Evolutionary conservation across 2,329 filamentous ascomycete species (phyloP).

Genomic region (Calonectria naviculata): DNA sequence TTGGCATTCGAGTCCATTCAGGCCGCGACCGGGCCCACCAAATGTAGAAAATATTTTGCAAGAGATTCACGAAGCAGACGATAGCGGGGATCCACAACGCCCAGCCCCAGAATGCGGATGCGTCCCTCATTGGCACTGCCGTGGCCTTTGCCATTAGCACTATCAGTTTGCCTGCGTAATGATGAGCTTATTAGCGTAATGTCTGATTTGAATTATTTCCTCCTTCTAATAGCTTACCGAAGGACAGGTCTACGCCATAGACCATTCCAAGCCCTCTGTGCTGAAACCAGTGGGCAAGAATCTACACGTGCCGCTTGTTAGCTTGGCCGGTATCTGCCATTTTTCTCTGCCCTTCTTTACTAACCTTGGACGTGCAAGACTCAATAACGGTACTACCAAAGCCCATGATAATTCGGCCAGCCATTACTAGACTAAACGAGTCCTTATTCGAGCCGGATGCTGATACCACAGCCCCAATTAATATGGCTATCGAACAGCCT

Average conservation of each 20-base stretch:
- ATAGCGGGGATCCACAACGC: slow-evolving; percentile 40
- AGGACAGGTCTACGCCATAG: slow-evolving; percentile 36
- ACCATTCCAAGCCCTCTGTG: slow-evolving; percentile 35
- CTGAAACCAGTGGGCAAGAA: slow-evolving; percentile 42
- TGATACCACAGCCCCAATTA: slow-evolving; percentile 37
- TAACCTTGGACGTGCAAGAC: slow-evolving; percentile 39
- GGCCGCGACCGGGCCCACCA: slow-evolving; percentile 37
- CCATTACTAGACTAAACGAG: slow-evolving; percentile 34
- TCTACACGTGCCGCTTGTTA: slow-evolving; percentile 12
- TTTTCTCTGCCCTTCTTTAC: background rate
- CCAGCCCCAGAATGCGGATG: slow-evolving; percentile 42
- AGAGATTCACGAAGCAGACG: slow-evolving; percentile 33
- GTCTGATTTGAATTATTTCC: background rate
- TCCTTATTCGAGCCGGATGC: slow-evolving; percentile 35
- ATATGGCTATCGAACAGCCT: slow-evolving; percentile 34
- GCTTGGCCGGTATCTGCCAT: no score
- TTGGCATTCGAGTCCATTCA: slow-evolving; percentile 38
- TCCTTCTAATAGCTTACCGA: slow-evolving; percentile 16
- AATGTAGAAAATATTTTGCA: slow-evolving; percentile 35
- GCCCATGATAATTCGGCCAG: slow-evolving; percentile 39
- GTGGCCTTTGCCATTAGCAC: slow-evolving; percentile 38
- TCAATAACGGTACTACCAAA: slow-evolving; percentile 42
- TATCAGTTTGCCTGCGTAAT: slow-evolving; percentile 31
- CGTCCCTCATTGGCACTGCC: slow-evolving; percentile 41
- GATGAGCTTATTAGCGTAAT: background rate